Evolutionary conservation across 2,329 filamentous ascomycete genomes (phyloP).

Genomic region (Cercospora beticola): DNA sequence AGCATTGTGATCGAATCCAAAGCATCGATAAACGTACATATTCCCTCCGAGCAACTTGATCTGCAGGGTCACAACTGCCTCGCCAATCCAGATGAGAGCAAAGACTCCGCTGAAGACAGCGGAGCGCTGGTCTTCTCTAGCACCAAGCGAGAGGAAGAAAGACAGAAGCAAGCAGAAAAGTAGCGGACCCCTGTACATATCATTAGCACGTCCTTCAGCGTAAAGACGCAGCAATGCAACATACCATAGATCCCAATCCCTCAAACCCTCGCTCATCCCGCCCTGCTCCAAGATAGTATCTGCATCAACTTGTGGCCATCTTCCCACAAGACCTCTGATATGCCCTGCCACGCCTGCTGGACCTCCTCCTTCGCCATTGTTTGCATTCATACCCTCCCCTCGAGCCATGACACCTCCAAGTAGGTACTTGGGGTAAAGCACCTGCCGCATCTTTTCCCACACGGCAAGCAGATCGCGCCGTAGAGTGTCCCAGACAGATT

Average conservation of each 20-base stretch:
- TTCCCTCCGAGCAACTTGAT: conserved; percentile 95
- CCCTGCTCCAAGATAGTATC: conserved; percentile 62
- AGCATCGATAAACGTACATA: conserved; percentile 68
- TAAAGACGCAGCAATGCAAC: conserved; percentile 22
- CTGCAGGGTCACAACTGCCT: conserved; percentile 95
- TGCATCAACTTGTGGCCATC: conserved; percentile 62
- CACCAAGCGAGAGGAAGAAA: conserved; percentile 81
- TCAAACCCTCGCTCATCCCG: conserved; percentile 81
- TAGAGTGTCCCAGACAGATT: conserved; percentile 95
- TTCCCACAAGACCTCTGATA: conserved; percentile 57
- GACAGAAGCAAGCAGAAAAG: conserved; percentile 90
- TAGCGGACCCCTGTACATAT: conserved; percentile 73
- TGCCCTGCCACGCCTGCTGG: conserved; percentile 45
- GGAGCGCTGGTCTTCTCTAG: conserved; percentile 76
- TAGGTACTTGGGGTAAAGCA: conserved; percentile 92
- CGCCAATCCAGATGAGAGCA: conserved; percentile 93
- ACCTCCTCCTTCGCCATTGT: conserved; percentile 53
- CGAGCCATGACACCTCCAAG: conserved; percentile 65
- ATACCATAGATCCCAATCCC: conserved; percentile 95
- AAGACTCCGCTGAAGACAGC: conserved; percentile 95
- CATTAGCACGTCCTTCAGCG: conserved; percentile 24
- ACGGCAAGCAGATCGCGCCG: conserved; percentile 87
- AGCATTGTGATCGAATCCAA: conserved; percentile 27
- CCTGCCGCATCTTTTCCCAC: conserved; percentile 97
- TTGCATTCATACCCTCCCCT: conserved; percentile 57